Conservation (phyloP, 345 rosid genomes). For the Noccaea bulbosa region DNA sequence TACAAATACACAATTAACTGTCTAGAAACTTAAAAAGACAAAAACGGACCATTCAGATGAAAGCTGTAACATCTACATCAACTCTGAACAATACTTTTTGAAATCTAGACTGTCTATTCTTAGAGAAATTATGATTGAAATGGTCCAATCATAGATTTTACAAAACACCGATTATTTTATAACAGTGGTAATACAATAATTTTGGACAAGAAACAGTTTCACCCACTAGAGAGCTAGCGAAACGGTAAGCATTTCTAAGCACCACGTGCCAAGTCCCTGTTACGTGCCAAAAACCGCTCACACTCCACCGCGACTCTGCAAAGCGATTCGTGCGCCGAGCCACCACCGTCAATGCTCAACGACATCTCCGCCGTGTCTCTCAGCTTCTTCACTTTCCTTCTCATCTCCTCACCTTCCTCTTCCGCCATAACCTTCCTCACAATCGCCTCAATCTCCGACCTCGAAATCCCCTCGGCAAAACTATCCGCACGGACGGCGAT, state of each 20-base stretch:
- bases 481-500: slow-evolving; percentile 48
- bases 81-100: neutral
- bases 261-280: slow-evolving; percentile 39
- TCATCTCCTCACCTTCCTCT: slow-evolving; percentile 49
- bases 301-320: slow-evolving; percentile 39
- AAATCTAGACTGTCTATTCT: neutral
- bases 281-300: slow-evolving; percentile 21
- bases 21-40: too few relatives aligned
- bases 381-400: slow-evolving; percentile 49
- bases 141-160: neutral
- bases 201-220: neutral
- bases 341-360: slow-evolving; percentile 34
- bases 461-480: slow-evolving; percentile 35
- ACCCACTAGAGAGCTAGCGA: neutral
- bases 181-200: neutral
- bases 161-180: slow-evolving; percentile 16
- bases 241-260: slow-evolving; percentile 30
- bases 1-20: too few relatives aligned
- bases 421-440: slow-evolving; percentile 55
- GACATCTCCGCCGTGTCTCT: slow-evolving; percentile 44
- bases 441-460: slow-evolving; percentile 52
- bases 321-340: slow-evolving; percentile 36
- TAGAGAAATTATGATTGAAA: neutral
- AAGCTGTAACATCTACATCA: neutral
- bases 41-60: neutral